Evolutionary conservation across 2,329 filamentous ascomycete genomes (phyloP).

Genomic region (Aspergillus sp.): DNA sequence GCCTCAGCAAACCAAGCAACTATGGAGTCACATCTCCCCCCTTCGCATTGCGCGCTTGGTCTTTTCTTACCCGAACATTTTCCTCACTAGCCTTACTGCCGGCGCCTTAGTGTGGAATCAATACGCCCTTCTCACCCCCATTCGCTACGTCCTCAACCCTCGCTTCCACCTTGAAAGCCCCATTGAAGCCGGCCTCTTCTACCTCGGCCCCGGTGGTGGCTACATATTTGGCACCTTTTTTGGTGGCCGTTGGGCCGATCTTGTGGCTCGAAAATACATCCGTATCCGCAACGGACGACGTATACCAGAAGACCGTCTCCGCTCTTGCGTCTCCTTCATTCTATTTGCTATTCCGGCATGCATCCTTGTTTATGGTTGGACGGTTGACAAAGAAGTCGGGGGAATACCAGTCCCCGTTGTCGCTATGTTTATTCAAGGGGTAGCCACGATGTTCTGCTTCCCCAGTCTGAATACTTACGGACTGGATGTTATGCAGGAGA

Average conservation of each 20-base stretch:
- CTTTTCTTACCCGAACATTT: constrained; percentile 69
- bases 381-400: constrained; percentile 56
- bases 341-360: constrained; percentile 60
- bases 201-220: constrained; percentile 70
- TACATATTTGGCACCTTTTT: constrained; percentile 70
- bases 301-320: constrained; percentile 68
- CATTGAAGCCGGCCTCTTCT: constrained; percentile 70
- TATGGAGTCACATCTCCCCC: constrained; percentile 68
- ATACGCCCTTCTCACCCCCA: constrained; percentile 67
- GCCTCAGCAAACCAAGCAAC: constrained; percentile 53
- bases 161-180: constrained; percentile 69
- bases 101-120: constrained; percentile 74
- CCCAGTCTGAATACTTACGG: constrained; percentile 78
- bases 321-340: constrained; percentile 60
- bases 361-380: constrained; percentile 71
- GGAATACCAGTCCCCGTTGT: constrained; percentile 64
- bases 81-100: constrained; percentile 62
- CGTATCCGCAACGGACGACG: constrained; percentile 57
- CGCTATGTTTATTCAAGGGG: constrained; percentile 72
- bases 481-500: constrained; percentile 72
- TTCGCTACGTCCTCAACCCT: constrained; percentile 73
- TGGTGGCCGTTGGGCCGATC: constrained; percentile 71
- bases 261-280: constrained; percentile 66
- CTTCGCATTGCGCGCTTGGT: constrained; percentile 61
- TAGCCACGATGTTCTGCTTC: constrained; percentile 75